Evolutionary conservation across 2,329 filamentous ascomycete species (phyloP).

Genomic region (Elsinoe batatas): DNA sequence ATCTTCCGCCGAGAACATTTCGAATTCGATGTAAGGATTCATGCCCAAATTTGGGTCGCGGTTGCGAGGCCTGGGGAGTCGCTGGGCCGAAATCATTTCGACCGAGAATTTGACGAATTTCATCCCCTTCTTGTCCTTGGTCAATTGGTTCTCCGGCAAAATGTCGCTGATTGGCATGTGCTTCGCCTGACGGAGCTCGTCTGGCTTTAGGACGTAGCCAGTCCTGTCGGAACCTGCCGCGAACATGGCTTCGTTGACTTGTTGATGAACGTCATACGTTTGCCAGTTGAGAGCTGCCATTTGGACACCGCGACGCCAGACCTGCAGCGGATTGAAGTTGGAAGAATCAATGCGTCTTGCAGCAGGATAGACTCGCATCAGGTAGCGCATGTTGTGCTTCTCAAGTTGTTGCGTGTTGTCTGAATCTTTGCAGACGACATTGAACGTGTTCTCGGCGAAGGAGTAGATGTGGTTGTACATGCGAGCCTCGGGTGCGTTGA

Average conservation of each 20-base stretch:
- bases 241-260: slow-evolving; percentile 97
- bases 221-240: slow-evolving; percentile 75
- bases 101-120: slow-evolving; percentile 78
- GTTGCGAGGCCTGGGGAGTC: slow-evolving; percentile 73
- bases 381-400: slow-evolving; percentile 79
- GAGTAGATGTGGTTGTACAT: slow-evolving; percentile 92
- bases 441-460: slow-evolving; percentile 82
- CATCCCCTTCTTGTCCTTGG: slow-evolving; percentile 56
- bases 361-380: slow-evolving; percentile 92
- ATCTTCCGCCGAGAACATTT: slow-evolving; percentile 90
- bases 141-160: slow-evolving; percentile 41
- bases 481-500: slow-evolving; percentile 67
- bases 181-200: slow-evolving; percentile 59
- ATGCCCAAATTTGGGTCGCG: slow-evolving; percentile 64
- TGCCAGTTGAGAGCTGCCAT: slow-evolving; percentile 99
- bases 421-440: slow-evolving; percentile 64
- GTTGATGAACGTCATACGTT: slow-evolving; percentile 90
- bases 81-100: slow-evolving; percentile 85
- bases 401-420: slow-evolving; percentile 70
- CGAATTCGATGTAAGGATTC: slow-evolving; percentile 89
- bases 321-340: slow-evolving; percentile 88
- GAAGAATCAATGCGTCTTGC: slow-evolving; percentile 71
- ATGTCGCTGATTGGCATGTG: slow-evolving; percentile 51
- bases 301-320: slow-evolving; percentile 92
- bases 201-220: slow-evolving; percentile 89